Evolutionary conservation across 495 filamentous ascomycete species (phyloP).

Genomic region (Hyaloscypha finlandica): DNA sequence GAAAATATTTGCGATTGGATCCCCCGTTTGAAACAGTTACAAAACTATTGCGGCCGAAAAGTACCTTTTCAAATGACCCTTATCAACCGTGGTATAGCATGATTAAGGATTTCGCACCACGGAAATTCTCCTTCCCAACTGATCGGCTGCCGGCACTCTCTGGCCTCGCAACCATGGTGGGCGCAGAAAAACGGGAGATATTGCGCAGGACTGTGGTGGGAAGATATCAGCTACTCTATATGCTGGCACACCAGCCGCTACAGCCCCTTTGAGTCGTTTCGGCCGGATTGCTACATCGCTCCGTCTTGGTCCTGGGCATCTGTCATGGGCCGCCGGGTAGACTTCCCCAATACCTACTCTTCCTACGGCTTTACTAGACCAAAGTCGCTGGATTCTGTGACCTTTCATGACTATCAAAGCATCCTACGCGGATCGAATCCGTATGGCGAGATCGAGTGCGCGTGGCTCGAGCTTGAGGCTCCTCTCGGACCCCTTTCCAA

Average conservation of each 20-base stretch:
- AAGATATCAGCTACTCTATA: not conserved
- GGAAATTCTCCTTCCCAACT: constrained; percentile 5
- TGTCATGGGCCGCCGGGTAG: not conserved
- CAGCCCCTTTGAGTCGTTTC: not conserved
- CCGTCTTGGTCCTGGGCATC: constrained; percentile 6
- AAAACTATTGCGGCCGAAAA: no score
- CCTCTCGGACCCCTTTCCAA: no score
- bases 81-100: constrained; percentile 5
- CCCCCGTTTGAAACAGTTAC: no score
- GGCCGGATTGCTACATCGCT: not conserved
- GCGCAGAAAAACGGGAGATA: not conserved
- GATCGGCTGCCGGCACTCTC: constrained; percentile 12
- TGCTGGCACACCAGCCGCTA: not conserved
- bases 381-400: no score
- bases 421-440: no score
- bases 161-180: constrained; percentile 1
- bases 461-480: no score
- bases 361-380: no score
- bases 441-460: no score
- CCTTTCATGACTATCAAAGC: no score
- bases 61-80: no score
- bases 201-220: not conserved
- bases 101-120: constrained; percentile 1
- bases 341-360: no score
- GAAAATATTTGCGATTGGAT: no score